A percentile compares a stretch with the other conserved stretches of the same genome.
phyloP scores from a whole-genome alignment of 208 protist species.

The Wallacemonas rigidus region DNA sequence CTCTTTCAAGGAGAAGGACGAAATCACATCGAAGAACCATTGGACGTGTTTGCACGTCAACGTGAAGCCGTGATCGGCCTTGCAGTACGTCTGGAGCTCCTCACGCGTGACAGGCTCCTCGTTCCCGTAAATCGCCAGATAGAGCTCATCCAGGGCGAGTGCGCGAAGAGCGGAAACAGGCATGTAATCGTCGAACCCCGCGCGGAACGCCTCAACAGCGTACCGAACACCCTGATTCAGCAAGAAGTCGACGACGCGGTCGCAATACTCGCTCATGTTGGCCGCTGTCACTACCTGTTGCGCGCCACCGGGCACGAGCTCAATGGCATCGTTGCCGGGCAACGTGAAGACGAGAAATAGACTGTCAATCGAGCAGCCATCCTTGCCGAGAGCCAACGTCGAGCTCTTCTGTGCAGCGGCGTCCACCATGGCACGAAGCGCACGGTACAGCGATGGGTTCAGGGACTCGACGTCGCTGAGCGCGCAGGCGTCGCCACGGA shows the following conservation, averaged over 20 bases:
- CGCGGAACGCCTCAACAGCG: constrained; percentile 54
- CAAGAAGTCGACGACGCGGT: constrained; percentile 55
- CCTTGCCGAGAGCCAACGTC: constrained; percentile 34
- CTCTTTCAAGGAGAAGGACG: constrained; percentile 67
- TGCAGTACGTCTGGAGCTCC: constrained; percentile 70
- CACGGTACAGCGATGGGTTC: constrained; percentile 42
- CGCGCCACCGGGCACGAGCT: constrained; percentile 47
- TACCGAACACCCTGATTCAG: constrained; percentile 63
- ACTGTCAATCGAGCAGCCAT: constrained; percentile 45
- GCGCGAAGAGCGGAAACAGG: constrained; percentile 63
- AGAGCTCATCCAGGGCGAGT: constrained; percentile 69
- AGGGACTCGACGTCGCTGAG: constrained; percentile 74
- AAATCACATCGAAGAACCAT: constrained; percentile 87
- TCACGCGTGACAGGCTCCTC: constrained; percentile 55
- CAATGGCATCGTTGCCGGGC: constrained; percentile 66
- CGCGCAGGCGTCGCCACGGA: constrained; percentile 70
- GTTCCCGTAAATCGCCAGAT: constrained; percentile 60
- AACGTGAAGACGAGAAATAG: constrained; percentile 78
- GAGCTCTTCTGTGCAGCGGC: constrained; percentile 28
- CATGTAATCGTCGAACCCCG: constrained; percentile 78
- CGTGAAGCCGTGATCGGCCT: constrained; percentile 89
- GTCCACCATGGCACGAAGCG: constrained; percentile 49
- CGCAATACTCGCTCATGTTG: constrained; percentile 79
- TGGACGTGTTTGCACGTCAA: constrained; percentile 71
- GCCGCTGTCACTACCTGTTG: constrained; percentile 41